Conservation (phyloP, 176 grass and related monocot species). For the Aechmea fasciata region DNA sequence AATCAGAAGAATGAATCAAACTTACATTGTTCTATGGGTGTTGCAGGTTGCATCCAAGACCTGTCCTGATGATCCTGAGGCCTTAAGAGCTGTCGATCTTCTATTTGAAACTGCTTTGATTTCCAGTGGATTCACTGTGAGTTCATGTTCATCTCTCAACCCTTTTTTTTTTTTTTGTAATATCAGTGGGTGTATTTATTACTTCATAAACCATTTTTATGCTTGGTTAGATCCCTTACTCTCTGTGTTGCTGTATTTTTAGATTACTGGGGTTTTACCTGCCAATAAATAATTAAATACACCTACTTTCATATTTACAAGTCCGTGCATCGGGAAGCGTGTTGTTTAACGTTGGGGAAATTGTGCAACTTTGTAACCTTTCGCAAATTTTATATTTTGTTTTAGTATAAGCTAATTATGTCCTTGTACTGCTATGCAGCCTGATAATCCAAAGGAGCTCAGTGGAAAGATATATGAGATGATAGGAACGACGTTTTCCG, state of each 20-base stretch:
- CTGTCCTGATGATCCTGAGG: conserved; percentile 72
- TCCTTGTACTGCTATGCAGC: conserved; percentile 28
- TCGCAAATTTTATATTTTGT: too few species aligned
- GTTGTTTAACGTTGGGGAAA: too few species aligned
- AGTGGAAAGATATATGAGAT: conserved; percentile 87
- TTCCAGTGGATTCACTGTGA: conserved; percentile 87
- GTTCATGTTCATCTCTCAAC: conserved; percentile 19
- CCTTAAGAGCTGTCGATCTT: conserved; percentile 64
- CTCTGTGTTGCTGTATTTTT: neutral
- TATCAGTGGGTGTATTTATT: neutral
- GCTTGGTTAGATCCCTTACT: neutral
- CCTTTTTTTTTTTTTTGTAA: too few species aligned
- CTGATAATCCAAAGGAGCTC: conserved; percentile 65
- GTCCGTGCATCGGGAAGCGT: too few species aligned
- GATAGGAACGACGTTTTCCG: conserved; percentile 52
- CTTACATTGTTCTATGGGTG: conserved; percentile 15
- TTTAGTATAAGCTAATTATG: neutral
- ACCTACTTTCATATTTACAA: neutral
- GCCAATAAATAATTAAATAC: neutral
- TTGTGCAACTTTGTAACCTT: neutral
- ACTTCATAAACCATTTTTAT: neutral
- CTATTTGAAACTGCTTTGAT: conserved; percentile 94
- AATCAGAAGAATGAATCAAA: too few species aligned
- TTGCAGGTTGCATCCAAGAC: conserved; percentile 57
- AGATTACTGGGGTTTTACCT: neutral